phyloP scores from a whole-genome alignment of 176 grass and related monocot genomes.

The Alloteropsis semialata region DNA sequence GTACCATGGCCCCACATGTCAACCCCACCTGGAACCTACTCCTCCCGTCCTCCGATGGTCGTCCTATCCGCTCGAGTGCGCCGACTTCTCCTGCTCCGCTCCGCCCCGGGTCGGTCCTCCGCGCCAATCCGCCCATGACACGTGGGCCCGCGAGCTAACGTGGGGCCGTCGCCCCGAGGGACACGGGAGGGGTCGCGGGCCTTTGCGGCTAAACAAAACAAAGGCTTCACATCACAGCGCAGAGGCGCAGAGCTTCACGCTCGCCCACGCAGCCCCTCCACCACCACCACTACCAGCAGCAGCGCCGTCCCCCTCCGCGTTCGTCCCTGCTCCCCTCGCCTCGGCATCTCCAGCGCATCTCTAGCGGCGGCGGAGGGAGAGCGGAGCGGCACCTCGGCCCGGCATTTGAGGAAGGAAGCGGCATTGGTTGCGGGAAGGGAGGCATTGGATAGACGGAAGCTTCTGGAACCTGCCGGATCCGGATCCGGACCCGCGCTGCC shows the following conservation, averaged over 20 bases:
- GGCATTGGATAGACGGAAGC: neutral
- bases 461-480: conserved; percentile 19
- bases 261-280: conserved; percentile 9
- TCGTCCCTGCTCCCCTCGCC: neutral
- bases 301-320: neutral
- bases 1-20: neutral
- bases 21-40: neutral
- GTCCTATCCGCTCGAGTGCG: neutral
- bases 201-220: conserved; percentile 50
- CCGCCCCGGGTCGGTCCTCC: neutral
- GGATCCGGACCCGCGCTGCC: neutral
- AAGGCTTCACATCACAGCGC: conserved; percentile 13
- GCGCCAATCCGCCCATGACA: neutral
- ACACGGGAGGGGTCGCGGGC: neutral
- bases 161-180: neutral
- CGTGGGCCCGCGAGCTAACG: neutral
- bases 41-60: neutral
- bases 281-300: neutral
- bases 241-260: conserved; percentile 25
- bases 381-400: neutral
- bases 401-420: neutral
- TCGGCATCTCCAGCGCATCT: neutral
- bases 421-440: conserved; percentile 18
- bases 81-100: neutral
- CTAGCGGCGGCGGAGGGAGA: too few species aligned